These are phyloP conservation scores for Macadamia integrifolia DNA, from an alignment of 164 flowering plant genomes.

Conservation along the genomic window DNA sequence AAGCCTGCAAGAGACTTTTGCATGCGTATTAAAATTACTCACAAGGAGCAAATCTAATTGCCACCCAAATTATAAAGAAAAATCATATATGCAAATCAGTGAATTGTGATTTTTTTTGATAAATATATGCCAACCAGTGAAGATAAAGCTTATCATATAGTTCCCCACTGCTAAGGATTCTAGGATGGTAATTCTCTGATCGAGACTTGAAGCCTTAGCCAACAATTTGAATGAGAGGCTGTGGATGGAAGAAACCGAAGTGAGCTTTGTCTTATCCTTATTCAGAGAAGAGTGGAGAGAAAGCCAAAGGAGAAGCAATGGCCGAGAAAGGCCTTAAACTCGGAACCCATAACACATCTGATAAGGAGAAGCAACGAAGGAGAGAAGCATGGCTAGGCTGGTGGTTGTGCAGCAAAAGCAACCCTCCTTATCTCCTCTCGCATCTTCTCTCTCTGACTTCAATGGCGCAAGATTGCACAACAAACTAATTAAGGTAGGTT, in stretches of 20 bases:
- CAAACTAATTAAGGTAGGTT: conserved; percentile 48
- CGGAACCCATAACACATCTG: not conserved
- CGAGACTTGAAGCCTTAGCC: too few species aligned
- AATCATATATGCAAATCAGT: too few species aligned
- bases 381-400: conserved; percentile 50
- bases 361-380: not conserved
- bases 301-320: conserved; percentile 5
- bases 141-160: too few species aligned
- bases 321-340: not conserved
- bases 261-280: conserved; percentile 49
- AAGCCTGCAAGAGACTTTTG: too few species aligned
- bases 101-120: too few species aligned
- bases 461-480: conserved; percentile 49
- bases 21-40: too few species aligned
- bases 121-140: too few species aligned
- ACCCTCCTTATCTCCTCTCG: conserved; percentile 53
- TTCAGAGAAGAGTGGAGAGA: conserved; percentile 5
- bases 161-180: too few species aligned
- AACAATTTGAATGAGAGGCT: conserved; percentile 33
- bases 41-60: too few species aligned
- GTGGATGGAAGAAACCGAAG: conserved; percentile 29
- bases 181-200: too few species aligned
- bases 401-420: conserved; percentile 50
- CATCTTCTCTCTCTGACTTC: conserved; percentile 77
- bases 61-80: too few species aligned